A percentile compares a stretch with the other conserved stretches of the same genome.
Evolutionary conservation across 2,329 filamentous ascomycete species (phyloP).

Genomic region (Aureobasidium sp.): DNA sequence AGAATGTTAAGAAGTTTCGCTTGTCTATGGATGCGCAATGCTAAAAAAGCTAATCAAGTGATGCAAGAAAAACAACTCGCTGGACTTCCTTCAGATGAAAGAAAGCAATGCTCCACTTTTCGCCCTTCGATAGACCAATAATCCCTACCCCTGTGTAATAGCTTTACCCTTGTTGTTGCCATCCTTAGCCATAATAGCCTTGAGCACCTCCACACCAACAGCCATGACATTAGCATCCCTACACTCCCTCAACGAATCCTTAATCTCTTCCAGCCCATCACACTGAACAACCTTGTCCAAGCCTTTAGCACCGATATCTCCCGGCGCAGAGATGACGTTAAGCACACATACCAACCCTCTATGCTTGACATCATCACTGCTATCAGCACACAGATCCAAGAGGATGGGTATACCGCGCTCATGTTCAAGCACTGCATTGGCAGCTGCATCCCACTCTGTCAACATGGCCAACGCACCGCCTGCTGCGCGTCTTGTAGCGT

Average conservation of each 20-base stretch:
- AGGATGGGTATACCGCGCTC: constrained; percentile 67
- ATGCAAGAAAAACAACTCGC: background rate
- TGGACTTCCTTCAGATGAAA: too few relatives aligned
- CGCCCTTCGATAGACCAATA: too few relatives aligned
- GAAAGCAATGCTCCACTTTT: too few relatives aligned
- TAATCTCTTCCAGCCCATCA: constrained; percentile 59
- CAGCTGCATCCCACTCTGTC: constrained; percentile 66
- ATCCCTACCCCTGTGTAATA: background rate
- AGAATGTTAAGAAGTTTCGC: too few relatives aligned
- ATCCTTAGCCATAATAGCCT: constrained; percentile 28
- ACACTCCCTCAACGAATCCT: constrained; percentile 59
- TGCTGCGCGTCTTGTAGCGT: constrained; percentile 69
- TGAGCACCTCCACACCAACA: constrained; percentile 63
- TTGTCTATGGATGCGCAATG: too few relatives aligned
- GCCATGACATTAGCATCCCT: constrained; percentile 61
- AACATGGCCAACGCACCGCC: constrained; percentile 82
- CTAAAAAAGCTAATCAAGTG: background rate
- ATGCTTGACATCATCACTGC: constrained; percentile 54
- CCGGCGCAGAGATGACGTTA: constrained; percentile 64
- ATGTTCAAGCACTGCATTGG: constrained; percentile 60
- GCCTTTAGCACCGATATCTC: constrained; percentile 50
- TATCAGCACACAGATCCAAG: constrained; percentile 69
- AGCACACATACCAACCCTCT: constrained; percentile 56
- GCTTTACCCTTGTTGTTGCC: background rate
- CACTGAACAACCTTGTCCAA: constrained; percentile 43